Percentiles rank a stretch among this genome's conserved stretches.
phyloP scores from a whole-genome alignment of 2,329 filamentous ascomycete genomes.

The Pseudocercospora eumusae region DNA sequence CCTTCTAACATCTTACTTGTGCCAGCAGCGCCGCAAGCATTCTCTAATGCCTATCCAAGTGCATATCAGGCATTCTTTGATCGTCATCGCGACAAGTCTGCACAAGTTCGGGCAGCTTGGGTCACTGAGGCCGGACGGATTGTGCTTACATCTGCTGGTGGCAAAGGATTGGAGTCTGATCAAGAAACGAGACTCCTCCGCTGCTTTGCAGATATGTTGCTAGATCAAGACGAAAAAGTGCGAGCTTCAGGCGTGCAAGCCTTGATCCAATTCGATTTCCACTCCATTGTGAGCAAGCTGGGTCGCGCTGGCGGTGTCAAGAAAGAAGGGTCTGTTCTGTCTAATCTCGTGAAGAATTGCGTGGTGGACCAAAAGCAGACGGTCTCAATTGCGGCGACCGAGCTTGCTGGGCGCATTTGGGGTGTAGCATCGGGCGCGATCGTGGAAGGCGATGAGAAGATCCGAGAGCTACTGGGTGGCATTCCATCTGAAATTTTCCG shows the following conservation, averaged over 20 bases:
- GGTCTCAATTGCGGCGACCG: conserved; percentile 85
- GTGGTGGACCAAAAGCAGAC: conserved; percentile 81
- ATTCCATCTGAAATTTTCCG: conserved; percentile 85
- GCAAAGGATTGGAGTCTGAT: conserved; percentile 79
- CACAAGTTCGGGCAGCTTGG: conserved; percentile 82
- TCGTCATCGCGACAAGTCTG: conserved; percentile 81
- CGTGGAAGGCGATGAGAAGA: conserved; percentile 74
- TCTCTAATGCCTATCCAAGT: conserved; percentile 74
- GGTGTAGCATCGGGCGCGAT: conserved; percentile 89
- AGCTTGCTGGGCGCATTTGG: conserved; percentile 82
- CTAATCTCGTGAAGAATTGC: conserved; percentile 73
- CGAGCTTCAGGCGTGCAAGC: conserved; percentile 84
- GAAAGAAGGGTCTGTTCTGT: conserved; percentile 75
- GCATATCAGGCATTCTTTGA: conserved; percentile 84
- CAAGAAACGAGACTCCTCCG: conserved; percentile 77
- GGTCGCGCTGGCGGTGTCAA: conserved; percentile 73
- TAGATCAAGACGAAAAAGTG: conserved; percentile 88
- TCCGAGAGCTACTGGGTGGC: conserved; percentile 72
- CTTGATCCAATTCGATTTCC: conserved; percentile 76
- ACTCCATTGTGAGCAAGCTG: conserved; percentile 78
- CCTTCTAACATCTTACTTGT: conserved; percentile 67
- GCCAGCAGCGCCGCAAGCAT: conserved; percentile 84
- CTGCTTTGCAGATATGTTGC: conserved; percentile 72
- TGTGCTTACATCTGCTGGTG: conserved; percentile 84
- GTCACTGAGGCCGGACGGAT: conserved; percentile 81